Conservation (phyloP, 176 grass and related monocot genomes). For the Musa schizocarpa region DNA sequence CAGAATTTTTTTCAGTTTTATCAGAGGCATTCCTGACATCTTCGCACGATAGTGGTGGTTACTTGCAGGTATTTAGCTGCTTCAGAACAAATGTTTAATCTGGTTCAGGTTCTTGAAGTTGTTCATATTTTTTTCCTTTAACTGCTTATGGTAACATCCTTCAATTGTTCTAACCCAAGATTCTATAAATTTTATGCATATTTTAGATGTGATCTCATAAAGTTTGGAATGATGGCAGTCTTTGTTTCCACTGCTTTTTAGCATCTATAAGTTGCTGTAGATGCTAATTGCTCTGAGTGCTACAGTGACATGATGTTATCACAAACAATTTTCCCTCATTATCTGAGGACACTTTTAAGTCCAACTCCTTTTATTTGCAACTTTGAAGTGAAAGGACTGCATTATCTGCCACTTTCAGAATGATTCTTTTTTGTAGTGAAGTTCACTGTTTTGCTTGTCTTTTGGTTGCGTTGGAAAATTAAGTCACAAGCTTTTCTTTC, state of each 20-base stretch:
- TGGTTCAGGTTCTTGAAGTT: no score
- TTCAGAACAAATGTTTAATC: conserved; percentile 13
- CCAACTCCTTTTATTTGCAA: background rate
- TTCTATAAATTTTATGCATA: background rate
- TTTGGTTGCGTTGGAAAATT: background rate
- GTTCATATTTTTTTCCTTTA: background rate
- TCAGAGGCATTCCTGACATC: conserved; percentile 69
- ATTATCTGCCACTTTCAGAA: background rate
- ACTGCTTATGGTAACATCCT: background rate
- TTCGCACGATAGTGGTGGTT: conserved; percentile 49
- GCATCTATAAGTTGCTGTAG: background rate
- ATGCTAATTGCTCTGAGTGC: no score
- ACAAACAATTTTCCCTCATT: background rate
- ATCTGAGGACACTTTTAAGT: no score
- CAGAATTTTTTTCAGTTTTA: conserved; percentile 62
- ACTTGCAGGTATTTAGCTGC: conserved; percentile 53
- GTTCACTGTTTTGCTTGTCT: background rate
- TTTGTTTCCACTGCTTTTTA: background rate
- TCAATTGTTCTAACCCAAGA: background rate
- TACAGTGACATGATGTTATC: background rate
- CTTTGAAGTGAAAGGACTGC: background rate
- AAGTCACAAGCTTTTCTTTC: conserved; percentile 13
- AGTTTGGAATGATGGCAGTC: background rate
- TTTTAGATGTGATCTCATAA: background rate
- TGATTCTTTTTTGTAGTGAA: background rate